Evolutionary conservation across 805 yeast genomes (phyloP).

Genomic region (Ogataea populi-albae): DNA sequence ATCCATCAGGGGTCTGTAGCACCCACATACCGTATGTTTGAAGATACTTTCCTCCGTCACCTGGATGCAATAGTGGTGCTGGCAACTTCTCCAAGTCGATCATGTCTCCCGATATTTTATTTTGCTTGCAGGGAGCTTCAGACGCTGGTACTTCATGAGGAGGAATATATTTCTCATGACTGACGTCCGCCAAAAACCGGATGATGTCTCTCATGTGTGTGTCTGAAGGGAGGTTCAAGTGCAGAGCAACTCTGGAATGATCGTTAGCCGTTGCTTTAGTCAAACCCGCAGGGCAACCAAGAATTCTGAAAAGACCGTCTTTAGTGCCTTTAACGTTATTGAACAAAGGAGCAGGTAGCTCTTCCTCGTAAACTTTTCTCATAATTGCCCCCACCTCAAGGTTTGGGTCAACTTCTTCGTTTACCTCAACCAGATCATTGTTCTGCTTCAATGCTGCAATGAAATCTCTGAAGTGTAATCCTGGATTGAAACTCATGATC

Average conservation of each 20-base stretch:
- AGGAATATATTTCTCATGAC: constrained; percentile 16
- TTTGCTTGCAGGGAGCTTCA: constrained; percentile 23
- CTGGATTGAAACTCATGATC: constrained; percentile 18
- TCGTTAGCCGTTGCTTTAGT: constrained; percentile 18
- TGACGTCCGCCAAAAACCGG: constrained; percentile 19
- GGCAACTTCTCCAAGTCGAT: constrained; percentile 22
- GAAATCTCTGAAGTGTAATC: constrained; percentile 26
- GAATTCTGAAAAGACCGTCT: constrained; percentile 20
- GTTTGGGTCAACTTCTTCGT: constrained; percentile 25
- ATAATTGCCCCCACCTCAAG: constrained; percentile 31
- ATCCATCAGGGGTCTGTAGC: constrained; percentile 27
- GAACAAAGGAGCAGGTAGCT: constrained; percentile 26
- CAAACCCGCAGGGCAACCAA: constrained; percentile 28
- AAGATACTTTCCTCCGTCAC: constrained; percentile 28
- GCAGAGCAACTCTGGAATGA: constrained; percentile 29
- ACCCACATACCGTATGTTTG: constrained; percentile 31
- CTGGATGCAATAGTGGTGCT: constrained; percentile 22
- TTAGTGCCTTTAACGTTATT: constrained; percentile 21
- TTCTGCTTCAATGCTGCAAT: constrained; percentile 23
- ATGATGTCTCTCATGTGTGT: constrained; percentile 26
- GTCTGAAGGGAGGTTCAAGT: constrained; percentile 21
- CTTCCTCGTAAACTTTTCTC: constrained; percentile 26
- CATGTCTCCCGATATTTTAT: constrained; percentile 20
- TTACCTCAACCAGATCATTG: constrained; percentile 25
- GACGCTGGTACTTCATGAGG: constrained; percentile 13